phyloP scores from a whole-genome alignment of 2,329 filamentous ascomycete species.

The Botryotinia globosa region DNA sequence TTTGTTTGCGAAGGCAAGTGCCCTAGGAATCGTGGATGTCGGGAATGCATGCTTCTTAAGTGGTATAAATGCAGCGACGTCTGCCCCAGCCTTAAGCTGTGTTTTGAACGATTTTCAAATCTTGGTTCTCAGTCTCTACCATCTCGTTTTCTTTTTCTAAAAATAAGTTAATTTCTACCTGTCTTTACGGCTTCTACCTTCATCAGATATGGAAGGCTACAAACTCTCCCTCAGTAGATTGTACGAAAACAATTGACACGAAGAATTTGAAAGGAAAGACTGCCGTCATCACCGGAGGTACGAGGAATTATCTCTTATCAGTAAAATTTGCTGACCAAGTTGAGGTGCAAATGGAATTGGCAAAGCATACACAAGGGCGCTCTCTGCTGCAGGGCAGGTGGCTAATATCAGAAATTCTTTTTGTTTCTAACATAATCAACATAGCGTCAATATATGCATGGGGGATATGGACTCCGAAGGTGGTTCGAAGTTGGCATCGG shows the following conservation, averaged over 20 bases:
- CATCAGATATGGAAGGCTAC: background rate
- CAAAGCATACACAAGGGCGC: background rate
- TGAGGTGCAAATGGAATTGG: background rate
- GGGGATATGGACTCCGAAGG: background rate
- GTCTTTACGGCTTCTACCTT: rapidly evolving
- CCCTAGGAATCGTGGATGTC: background rate
- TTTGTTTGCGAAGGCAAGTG: background rate
- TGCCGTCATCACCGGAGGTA: background rate
- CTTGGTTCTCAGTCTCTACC: background rate
- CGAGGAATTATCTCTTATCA: background rate
- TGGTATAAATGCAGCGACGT: background rate
- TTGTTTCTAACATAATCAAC: background rate
- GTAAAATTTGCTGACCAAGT: background rate
- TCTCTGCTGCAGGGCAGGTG: background rate
- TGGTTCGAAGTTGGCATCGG: background rate
- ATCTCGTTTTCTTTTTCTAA: background rate
- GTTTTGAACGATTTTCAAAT: background rate
- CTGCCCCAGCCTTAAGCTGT: background rate
- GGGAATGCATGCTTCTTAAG: background rate
- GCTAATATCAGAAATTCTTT: background rate
- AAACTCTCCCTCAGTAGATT: background rate
- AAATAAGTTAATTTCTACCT: background rate
- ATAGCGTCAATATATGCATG: background rate
- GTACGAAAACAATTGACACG: background rate
- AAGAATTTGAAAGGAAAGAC: background rate